A percentile compares a stretch with the other conserved stretches of the same genome.
phyloP scores from a whole-genome alignment of 129 eudicot species.

The Cynara cardunculus region DNA sequence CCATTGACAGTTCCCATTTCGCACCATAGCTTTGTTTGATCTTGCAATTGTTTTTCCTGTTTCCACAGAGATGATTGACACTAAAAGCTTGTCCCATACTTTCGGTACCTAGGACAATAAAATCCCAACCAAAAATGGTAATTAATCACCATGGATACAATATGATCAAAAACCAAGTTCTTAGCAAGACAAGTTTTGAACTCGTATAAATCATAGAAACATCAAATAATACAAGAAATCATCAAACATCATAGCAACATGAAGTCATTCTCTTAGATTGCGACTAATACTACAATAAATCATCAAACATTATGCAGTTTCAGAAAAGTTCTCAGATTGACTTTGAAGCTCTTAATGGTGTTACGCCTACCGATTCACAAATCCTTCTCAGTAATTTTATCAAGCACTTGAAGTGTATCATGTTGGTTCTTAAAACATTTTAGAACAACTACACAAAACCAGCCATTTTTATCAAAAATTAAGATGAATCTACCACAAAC shows the following conservation, averaged over 20 bases:
- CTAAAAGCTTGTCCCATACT: constrained; percentile 95
- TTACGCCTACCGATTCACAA: no score
- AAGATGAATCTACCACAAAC: neutral
- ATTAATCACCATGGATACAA: constrained; percentile 5
- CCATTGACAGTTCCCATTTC: constrained; percentile 88
- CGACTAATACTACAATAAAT: no score
- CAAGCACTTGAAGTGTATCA: constrained; percentile 9
- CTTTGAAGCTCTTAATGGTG: no score
- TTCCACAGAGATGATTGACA: constrained; percentile 69
- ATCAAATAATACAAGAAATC: neutral
- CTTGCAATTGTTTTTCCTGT: constrained; percentile 81
- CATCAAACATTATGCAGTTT: neutral
- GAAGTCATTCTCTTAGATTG: neutral
- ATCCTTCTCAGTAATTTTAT: constrained; percentile 7
- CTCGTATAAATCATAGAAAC: constrained; percentile 7
- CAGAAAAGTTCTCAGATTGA: neutral
- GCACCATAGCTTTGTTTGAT: constrained; percentile 60
- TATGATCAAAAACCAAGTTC: constrained; percentile 3
- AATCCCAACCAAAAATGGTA: constrained; percentile 7
- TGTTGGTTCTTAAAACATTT: neutral
- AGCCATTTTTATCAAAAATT: neutral
- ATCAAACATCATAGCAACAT: constrained; percentile 9
- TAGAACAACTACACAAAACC: neutral
- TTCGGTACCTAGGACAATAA: constrained; percentile 67
- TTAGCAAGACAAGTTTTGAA: neutral